Base-by-base conservation (phyloP, 257 asterid genomes). In the Lycium barbarum region DNA sequence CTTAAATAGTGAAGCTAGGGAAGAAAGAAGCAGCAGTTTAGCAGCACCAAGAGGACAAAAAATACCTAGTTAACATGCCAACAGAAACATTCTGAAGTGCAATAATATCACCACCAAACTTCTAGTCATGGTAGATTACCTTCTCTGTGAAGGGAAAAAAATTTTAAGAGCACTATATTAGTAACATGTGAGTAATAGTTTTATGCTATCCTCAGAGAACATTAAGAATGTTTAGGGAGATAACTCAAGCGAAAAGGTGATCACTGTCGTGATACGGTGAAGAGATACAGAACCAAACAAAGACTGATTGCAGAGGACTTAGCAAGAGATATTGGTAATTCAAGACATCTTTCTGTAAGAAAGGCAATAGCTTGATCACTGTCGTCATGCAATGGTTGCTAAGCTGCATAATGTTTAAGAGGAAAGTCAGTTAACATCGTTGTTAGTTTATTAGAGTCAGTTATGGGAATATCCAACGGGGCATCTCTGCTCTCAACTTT, bases 361-460 rank as follows among this genome's bases (percentile, higher is more conserved):
- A 54, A 13, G 58, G 2, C 49, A 36, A 36, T 68, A 68, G 13
- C 51, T 68, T 36, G 76, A 51, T 36, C 51, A 68, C 22, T 15
- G 49, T 68, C 35, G 76, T 36, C 7, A 68, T 68, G 51, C 3
- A 7, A 68, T 68, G 76, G 51, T 6, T 68, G 7, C 51, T 36
- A 68, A 36, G 51, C 76, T 68, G 76, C 12, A 66, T 26, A 26
- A 66, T 66, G 45, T 33, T 66, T 66, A 66, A 33, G n/a, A 45
- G n/a, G 15, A 14, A 43, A 65, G 43, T 65, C 72, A 33, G 73
- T 66, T 35, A 1, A 20, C 73, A 66, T 66, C 12, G 15, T 66
- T 66, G 47, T 33, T 66, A 35, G 47, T 66, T 66, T 66, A 45
- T 35, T 66, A 66, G 73, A 26, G 20, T 66, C 73, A 66, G 73